These are phyloP conservation scores for Puccinia triticina DNA, from an alignment of 1,284 basidiomycete species.

Conservation along the genomic window DNA sequence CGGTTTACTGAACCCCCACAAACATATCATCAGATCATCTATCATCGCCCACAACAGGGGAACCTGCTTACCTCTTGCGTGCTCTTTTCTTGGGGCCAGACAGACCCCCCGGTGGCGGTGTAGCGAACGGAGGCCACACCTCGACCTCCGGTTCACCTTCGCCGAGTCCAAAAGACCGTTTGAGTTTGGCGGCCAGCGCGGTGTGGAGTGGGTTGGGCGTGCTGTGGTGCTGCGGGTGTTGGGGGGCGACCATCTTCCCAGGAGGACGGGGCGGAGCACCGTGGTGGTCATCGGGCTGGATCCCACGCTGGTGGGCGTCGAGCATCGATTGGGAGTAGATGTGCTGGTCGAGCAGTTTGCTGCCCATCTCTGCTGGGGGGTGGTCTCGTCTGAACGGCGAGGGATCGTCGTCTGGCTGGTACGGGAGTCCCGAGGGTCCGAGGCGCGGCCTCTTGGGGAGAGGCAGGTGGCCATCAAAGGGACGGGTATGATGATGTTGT, in stretches of 20 bases:
- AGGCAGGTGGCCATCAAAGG: background rate
- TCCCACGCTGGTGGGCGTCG: background rate
- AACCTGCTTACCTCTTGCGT: constrained; percentile 17
- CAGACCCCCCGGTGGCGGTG: too few relatives aligned
- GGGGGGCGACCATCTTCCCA: background rate
- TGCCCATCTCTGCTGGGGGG: constrained; percentile 1
- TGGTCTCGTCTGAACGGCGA: background rate
- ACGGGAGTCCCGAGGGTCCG: background rate
- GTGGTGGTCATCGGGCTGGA: background rate
- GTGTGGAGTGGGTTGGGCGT: background rate
- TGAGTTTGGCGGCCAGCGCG: background rate
- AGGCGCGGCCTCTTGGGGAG: constrained; percentile 30
- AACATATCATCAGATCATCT: background rate
- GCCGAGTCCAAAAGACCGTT: background rate
- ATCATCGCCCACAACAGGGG: background rate
- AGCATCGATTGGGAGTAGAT: constrained; percentile 1
- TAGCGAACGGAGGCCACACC: constrained; percentile 1
- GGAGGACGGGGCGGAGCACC: background rate
- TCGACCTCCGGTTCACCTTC: background rate
- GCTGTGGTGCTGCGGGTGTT: constrained; percentile 12
- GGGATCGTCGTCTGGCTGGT: background rate
- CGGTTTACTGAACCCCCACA: background rate
- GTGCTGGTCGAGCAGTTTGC: constrained; percentile 5
- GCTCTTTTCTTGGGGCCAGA: constrained; percentile 22
- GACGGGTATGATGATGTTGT: too few relatives aligned